Conservation (phyloP, 2,329 filamentous ascomycete species). For the Chalaropsis thielavioides region DNA sequence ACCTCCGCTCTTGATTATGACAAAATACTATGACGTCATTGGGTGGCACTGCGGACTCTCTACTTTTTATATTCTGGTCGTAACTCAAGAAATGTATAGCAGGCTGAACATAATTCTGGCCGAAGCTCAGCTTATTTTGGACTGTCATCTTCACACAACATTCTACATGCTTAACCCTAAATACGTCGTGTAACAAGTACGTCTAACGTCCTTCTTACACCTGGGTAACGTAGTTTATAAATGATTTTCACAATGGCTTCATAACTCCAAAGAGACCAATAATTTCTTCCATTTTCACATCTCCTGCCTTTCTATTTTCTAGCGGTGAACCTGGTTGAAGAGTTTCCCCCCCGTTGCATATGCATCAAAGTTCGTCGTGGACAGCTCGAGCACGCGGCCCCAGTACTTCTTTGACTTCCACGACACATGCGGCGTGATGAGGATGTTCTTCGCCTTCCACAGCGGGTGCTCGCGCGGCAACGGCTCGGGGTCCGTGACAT, state of each 20-base stretch:
- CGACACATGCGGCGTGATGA: conserved; percentile 43
- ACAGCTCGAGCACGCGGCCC: conserved; percentile 29
- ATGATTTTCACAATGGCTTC: neutral
- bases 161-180: neutral
- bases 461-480: conserved; percentile 52
- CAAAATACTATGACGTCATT: too few species aligned
- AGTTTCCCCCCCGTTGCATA: conserved; percentile 27
- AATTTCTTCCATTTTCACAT: neutral
- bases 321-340: conserved; percentile 30
- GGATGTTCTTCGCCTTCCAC: conserved; percentile 54
- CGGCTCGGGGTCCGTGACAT: conserved; percentile 70
- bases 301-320: too few species aligned
- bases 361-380: conserved; percentile 29
- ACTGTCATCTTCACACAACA: too few species aligned
- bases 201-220: too few species aligned
- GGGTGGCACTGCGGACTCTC: too few species aligned
- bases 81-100: too few species aligned
- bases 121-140: too few species aligned
- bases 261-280: too few species aligned
- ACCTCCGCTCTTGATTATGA: too few species aligned
- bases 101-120: too few species aligned
- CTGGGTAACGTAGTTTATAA: too few species aligned
- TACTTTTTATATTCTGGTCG: too few species aligned
- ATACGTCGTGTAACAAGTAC: neutral
- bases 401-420: conserved; percentile 29